Evolutionary conservation across 352 stramenopile species (phyloP), one percentile per base, ranked within the genome.

Genomic region (Pythium brassicae): DNA sequence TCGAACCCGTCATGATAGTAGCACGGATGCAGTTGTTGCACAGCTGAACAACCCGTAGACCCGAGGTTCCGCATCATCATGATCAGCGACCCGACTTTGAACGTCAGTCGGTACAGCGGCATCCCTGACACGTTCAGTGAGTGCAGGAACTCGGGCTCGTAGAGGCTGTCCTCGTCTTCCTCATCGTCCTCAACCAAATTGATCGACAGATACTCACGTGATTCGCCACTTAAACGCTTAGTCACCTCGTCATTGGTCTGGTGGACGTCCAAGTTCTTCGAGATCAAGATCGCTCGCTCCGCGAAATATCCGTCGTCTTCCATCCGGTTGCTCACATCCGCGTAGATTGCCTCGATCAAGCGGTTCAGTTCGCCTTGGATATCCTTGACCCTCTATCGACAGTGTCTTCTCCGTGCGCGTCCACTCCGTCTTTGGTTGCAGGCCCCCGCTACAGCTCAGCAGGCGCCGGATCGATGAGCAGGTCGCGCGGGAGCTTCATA

Each of bases 331-430:
- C 84, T 82, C 32, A 95, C 76, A 53, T 92, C 82, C 75, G 14
- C 6, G 42, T 47, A 47, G 20, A 47, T 27, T 12, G 20, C 12
- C 7, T 25, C 19, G 42, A 47, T 47, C 19, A 47, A 12, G 5
- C 19, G 9, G 2, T 9, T 10, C 4, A 23, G 10, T 5, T 47
- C 19, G 94, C 89, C 62, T 88, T 89, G 68, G 82, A 93, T 62
- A 89, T 83, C 10, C 71, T 96, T 0, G 99, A 99, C 22, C 95
- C 99, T 25, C 85, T 85, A 72, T 98, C 97, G n/a, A n/a, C n/a
- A n/a, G n/a, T n/a, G n/a, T n/a, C n/a, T n/a, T n/a, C n/a, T n/a
- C n/a, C n/a, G n/a, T n/a, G n/a, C n/a, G n/a, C n/a, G n/a, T n/a
- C n/a, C n/a, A n/a, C n/a, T n/a, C n/a, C n/a, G n/a, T n/a, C n/a